These are phyloP conservation scores for Boletus pseudo-olivaceus DNA, from an alignment of 768 basidiomycete genomes.

Conservation along the genomic window DNA sequence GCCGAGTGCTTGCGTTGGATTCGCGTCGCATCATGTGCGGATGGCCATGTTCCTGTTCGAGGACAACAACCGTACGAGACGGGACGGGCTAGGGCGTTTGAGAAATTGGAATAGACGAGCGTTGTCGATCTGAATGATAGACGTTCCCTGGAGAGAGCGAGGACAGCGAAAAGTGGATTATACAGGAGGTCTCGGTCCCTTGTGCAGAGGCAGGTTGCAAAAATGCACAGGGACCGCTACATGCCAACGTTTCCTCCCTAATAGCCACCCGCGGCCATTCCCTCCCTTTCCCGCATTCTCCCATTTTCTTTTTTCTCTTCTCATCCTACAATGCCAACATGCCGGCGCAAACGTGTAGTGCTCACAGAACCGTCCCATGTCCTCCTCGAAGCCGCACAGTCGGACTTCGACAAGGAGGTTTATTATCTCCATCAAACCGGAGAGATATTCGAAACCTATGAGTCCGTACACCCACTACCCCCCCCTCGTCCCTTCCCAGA, in stretches of 20 bases:
- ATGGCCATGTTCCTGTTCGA: neutral
- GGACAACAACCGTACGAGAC: neutral
- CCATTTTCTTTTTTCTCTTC: slow-evolving; percentile 42
- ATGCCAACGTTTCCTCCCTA: slow-evolving; percentile 51
- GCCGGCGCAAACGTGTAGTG: slow-evolving; percentile 85
- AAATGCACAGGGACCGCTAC: slow-evolving; percentile 33
- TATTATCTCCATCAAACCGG: slow-evolving; percentile 93
- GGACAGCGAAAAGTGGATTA: slow-evolving; percentile 6
- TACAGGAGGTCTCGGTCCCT: slow-evolving; percentile 20
- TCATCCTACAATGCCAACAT: slow-evolving; percentile 70
- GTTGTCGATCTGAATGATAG: slow-evolving; percentile 1
- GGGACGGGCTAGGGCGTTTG: neutral
- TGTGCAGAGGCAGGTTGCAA: slow-evolving; percentile 26
- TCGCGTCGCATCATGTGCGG: slow-evolving; percentile 12
- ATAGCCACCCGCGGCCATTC: slow-evolving; percentile 54
- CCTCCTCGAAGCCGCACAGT: slow-evolving; percentile 61
- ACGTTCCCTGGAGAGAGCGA: neutral
- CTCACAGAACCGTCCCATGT: slow-evolving; percentile 76
- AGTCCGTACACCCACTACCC: slow-evolving; percentile 52
- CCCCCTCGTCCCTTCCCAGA: slow-evolving; percentile 25
- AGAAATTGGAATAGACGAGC: slow-evolving; percentile 4
- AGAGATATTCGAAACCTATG: slow-evolving; percentile 96
- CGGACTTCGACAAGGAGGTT: slow-evolving; percentile 70
- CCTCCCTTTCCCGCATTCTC: slow-evolving; percentile 59
- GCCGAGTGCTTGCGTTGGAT: neutral